These are phyloP conservation scores for Oryza officinalis DNA, from an alignment of 176 grass and related monocot species.

Conservation along the genomic window DNA sequence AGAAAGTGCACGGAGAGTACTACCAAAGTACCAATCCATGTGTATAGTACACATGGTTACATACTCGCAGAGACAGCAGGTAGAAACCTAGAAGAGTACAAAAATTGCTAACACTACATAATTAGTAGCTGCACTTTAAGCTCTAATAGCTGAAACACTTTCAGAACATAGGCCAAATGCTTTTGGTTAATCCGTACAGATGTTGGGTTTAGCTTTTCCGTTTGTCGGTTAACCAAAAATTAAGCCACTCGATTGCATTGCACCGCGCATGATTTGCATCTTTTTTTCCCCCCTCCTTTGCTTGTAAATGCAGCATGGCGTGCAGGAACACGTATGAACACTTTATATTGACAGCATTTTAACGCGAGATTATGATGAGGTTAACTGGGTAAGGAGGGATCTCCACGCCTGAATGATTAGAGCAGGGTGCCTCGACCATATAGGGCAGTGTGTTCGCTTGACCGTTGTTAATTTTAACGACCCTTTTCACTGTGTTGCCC, in stretches of 20 bases:
- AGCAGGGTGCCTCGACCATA: neutral
- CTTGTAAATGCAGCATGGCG: conserved; percentile 26
- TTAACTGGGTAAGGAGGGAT: neutral
- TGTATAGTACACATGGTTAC: neutral
- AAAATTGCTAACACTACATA: neutral
- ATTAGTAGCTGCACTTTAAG: neutral
- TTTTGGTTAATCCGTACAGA: neutral
- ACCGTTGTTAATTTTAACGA: neutral
- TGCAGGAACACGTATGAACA: neutral
- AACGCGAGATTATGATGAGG: conserved; percentile 19
- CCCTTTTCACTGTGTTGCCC: neutral
- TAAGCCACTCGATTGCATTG: neutral
- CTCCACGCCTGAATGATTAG: conserved; percentile 39
- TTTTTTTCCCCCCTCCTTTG: conserved; percentile 17
- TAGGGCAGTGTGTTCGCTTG: conserved; percentile 17
- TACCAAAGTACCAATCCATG: neutral
- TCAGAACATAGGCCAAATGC: neutral
- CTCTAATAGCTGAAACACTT: neutral
- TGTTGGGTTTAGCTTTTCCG: neutral
- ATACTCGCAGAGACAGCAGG: neutral
- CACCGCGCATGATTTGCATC: neutral
- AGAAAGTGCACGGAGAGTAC: neutral
- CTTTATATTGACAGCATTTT: conserved; percentile 27
- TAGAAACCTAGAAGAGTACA: neutral
- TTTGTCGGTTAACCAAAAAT: neutral